Percentiles rank a stretch among this genome's conserved stretches.
Conservation (phyloP, 345 rosid species). For the Erysimum cheiranthoides region DNA sequence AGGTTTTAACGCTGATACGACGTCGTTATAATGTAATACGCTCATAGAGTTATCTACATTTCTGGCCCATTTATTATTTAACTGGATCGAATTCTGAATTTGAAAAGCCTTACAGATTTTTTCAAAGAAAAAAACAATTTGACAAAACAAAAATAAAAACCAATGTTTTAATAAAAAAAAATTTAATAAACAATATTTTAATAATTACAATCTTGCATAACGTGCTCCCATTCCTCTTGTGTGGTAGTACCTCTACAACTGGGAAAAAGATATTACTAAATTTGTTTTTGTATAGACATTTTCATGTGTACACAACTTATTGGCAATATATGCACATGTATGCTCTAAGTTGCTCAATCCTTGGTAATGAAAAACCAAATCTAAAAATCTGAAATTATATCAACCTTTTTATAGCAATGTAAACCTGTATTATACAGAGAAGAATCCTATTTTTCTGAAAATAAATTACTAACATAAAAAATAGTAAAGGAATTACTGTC, state of each 20-base stretch:
- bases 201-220: not conserved
- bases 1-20: not conserved
- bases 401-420: not conserved
- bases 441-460: not conserved
- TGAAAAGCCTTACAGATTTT: not conserved
- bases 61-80: conserved; percentile 13
- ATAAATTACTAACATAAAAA: not conserved
- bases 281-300: not conserved
- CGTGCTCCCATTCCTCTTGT: not conserved
- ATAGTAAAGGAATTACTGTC: not conserved
- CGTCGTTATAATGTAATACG: not conserved
- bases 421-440: not conserved
- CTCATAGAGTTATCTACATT: not conserved
- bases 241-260: not conserved
- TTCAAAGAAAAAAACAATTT: not conserved
- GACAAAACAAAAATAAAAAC: no score
- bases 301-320: not conserved
- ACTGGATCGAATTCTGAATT: not conserved
- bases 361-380: not conserved
- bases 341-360: not conserved
- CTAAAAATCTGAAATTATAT: not conserved
- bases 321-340: conserved; percentile 7
- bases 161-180: not conserved
- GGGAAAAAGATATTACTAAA: not conserved
- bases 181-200: not conserved